These are phyloP conservation scores for Cryphonectria naterciae DNA, from an alignment of 2,329 filamentous ascomycete genomes.

Conservation along the genomic window DNA sequence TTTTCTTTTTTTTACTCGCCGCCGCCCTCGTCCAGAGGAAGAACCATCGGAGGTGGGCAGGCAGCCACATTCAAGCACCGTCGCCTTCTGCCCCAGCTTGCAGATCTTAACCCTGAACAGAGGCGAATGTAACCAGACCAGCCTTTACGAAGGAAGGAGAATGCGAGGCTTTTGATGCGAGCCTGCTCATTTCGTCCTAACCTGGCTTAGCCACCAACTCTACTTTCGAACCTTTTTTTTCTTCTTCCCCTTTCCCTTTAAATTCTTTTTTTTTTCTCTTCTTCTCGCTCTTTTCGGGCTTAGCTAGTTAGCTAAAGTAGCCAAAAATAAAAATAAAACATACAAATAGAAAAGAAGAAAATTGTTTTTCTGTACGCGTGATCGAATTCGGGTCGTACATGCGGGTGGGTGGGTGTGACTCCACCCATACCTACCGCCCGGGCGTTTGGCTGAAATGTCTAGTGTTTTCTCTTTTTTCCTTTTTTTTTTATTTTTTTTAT, in stretches of 20 bases:
- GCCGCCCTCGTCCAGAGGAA: background rate
- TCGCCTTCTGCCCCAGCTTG: background rate
- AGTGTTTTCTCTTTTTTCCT: background rate
- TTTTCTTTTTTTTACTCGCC: background rate
- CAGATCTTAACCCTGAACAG: background rate
- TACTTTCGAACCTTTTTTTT: background rate
- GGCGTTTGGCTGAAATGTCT: background rate
- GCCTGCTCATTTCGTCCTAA: background rate
- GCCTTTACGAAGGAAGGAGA: background rate
- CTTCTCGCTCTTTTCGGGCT: background rate
- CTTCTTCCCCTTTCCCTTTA: background rate
- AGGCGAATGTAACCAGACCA: background rate
- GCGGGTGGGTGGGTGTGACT: background rate
- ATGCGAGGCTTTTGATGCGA: background rate
- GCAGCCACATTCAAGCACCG: constrained; percentile 1
- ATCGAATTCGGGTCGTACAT: background rate
- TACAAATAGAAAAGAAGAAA: background rate
- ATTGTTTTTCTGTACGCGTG: background rate
- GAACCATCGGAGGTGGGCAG: background rate
- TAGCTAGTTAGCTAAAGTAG: too few species aligned
- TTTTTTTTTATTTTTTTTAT: background rate
- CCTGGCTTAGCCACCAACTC: background rate
- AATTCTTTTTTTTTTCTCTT: background rate
- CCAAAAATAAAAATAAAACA: background rate
- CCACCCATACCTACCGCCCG: background rate